phyloP scores from a whole-genome alignment of 2,329 filamentous ascomycete species.

The Colletotrichum shisoi region DNA sequence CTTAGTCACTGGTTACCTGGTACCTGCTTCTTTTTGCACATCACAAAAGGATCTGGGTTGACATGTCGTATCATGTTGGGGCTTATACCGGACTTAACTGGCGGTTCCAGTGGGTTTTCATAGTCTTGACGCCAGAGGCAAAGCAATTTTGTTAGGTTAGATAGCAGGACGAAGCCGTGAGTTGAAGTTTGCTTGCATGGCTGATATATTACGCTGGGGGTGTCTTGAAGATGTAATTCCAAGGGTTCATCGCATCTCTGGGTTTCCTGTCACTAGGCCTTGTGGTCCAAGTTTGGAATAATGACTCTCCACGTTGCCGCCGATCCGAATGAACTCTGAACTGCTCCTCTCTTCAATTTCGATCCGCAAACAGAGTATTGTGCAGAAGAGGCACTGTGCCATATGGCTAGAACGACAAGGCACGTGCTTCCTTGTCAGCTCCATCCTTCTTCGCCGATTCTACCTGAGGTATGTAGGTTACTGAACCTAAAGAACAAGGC shows the following conservation, averaged over 20 bases:
- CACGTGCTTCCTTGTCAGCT: constrained; percentile 1
- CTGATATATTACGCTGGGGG: background rate
- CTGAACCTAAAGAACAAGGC: no score
- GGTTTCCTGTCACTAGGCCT: constrained; percentile 5
- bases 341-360: no score
- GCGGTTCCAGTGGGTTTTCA: background rate
- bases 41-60: no score
- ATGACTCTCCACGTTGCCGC: background rate
- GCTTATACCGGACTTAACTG: background rate
- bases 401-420: background rate
- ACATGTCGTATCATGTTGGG: background rate
- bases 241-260: constrained; percentile 26
- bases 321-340: background rate
- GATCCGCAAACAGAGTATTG: background rate
- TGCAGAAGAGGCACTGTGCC: no score
- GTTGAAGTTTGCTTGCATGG: background rate
- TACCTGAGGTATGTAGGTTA: no score
- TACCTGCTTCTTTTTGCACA: no score
- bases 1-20: no score
- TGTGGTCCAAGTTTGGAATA: background rate
- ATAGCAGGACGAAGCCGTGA: background rate
- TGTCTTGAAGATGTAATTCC: background rate
- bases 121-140: background rate
- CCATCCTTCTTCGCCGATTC: constrained; percentile 1
- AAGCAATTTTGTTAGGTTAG: no score